Base-by-base conservation (phyloP, 1,139 yeast species). In the Candida sojae region DNA sequence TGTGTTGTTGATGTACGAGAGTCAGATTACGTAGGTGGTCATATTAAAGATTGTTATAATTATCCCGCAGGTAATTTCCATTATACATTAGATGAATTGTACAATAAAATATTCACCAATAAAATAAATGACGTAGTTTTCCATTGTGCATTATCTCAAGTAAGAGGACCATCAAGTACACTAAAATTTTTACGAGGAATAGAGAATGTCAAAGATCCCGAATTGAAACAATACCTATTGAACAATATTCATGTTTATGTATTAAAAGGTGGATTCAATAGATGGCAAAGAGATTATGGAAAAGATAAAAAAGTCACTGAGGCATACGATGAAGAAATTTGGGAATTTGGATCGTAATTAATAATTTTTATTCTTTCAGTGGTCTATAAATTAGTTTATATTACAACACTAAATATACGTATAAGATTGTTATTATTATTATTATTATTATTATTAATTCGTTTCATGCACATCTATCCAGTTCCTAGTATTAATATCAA, bases 141-240 rank as follows among this genome's bases (percentile, higher is more conserved):
- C 70, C 97, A 92, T 64, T 93, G 98, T 67, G 92, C 91, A 36
- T 74, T 88, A 40, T 86, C 95, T 2, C 97, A 92, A 66, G 95
- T 85, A 50, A 73, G 98, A 43, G 98, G 98, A 0, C 98, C 98
- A 0, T 73, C 88, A 7, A 80, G 96, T 2, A 91, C 97, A 0
- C 71, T 84, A 63, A 75, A 75, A 57, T 88, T 87, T 57, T 67
- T 84, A 51, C 70, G 93, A 53, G 72, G 77, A 17, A 60, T 85
- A 13, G 67, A 72, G 34, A 79, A 73, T 3, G 64, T 69, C 1
- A 59, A 61, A 7, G 69, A 71, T 31, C 56, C 63, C 36, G 53
- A 60, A 7, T 50, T 62, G 13, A 51, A 50, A 34, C 64, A 64
- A 21, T 61, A 55, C 46, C 60, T 68, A 37, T 26, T 42, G 13